Conservation (phyloP, 2,329 filamentous ascomycete species). For the Monilinia fructicola region DNA sequence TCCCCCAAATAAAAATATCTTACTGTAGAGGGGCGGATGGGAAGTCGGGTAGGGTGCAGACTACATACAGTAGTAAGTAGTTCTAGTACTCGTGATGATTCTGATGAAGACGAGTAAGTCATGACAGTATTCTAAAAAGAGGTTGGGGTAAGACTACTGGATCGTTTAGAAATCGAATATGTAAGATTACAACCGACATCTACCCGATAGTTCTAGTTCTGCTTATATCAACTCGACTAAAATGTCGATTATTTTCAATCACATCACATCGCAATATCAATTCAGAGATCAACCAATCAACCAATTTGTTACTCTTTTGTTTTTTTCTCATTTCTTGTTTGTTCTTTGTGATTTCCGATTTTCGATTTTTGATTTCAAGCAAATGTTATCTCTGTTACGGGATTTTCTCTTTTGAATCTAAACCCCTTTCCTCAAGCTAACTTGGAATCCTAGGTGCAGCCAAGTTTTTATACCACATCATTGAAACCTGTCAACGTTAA, state of each 20-base stretch:
- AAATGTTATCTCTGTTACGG: neutral
- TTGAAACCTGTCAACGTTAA: conserved; percentile 8
- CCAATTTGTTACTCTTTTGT: neutral
- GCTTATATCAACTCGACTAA: neutral
- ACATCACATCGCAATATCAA: conserved; percentile 5
- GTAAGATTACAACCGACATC: no score
- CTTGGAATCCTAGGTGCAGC: neutral
- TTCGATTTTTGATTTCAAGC: no score
- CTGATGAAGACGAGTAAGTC: no score
- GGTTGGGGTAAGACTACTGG: neutral
- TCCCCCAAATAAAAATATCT: no score
- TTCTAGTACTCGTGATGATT: no score
- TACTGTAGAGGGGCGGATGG: no score
- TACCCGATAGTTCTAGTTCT: no score
- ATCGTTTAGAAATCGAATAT: no score
- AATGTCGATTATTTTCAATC: conserved; percentile 6
- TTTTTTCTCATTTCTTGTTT: neutral
- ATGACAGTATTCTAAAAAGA: no score
- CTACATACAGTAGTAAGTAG: no score
- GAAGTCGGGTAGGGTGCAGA: no score
- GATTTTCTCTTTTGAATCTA: neutral
- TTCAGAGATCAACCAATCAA: neutral
- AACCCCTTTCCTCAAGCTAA: neutral
- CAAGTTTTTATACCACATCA: conserved; percentile 6
- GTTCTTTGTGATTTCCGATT: no score